Conservation (phyloP, 352 stramenopile genomes). For the Elongisporangium anandrum region DNA sequence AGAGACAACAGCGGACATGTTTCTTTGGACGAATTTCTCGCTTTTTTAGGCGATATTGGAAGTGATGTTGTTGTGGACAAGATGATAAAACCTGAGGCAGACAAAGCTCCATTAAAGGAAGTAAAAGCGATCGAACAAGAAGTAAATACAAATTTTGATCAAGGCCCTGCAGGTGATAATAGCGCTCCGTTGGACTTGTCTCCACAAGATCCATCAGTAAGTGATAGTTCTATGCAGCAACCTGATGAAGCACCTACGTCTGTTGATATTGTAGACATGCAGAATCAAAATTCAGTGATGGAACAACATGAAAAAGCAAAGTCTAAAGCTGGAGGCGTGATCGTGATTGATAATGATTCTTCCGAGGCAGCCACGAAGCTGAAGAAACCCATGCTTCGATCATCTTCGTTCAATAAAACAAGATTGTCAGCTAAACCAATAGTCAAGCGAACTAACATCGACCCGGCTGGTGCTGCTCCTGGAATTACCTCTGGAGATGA, state of each 20-base stretch:
- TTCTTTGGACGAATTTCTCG: slow-evolving; percentile 49
- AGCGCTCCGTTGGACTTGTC: neutral
- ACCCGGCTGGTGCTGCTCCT: neutral
- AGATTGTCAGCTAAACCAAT: neutral
- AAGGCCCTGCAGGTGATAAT: neutral
- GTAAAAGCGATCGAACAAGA: neutral
- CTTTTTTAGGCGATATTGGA: slow-evolving; percentile 17
- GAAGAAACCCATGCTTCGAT: neutral
- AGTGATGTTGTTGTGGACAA: neutral
- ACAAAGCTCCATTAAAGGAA: neutral
- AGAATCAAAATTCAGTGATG: neutral
- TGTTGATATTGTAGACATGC: neutral
- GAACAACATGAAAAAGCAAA: neutral
- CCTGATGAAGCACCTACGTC: neutral
- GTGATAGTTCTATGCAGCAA: neutral
- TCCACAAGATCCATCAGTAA: neutral
- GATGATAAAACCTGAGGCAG: neutral
- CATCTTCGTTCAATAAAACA: neutral
- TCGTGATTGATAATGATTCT: neutral
- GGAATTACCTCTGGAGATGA: neutral
- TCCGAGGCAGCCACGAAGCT: neutral
- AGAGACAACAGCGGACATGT: slow-evolving; percentile 48
- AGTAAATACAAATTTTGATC: neutral
- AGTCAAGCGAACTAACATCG: slow-evolving; percentile 1
- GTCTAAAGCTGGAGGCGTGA: neutral